These are phyloP conservation scores for Juncus effusus DNA, from an alignment of 176 grass and related monocot species.

Conservation along the genomic window DNA sequence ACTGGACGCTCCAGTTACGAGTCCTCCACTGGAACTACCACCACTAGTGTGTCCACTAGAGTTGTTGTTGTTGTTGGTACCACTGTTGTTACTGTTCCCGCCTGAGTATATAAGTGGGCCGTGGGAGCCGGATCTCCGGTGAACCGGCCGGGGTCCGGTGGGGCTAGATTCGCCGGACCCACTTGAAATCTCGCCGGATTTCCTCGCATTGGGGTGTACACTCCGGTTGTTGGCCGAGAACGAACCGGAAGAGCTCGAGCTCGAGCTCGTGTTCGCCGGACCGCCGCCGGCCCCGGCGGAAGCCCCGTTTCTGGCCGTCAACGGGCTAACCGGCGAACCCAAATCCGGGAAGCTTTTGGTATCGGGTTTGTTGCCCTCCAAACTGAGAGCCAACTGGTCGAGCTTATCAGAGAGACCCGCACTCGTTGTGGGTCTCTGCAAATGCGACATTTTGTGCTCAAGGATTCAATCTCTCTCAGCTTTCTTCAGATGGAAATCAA, in stretches of 20 bases:
- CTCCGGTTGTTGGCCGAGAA: slow-evolving; percentile 20
- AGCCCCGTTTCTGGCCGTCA: slow-evolving; percentile 30
- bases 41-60: not conserved
- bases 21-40: slow-evolving; percentile 33
- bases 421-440: slow-evolving; percentile 21
- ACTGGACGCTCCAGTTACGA: slow-evolving; percentile 44
- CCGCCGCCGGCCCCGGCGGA: slow-evolving; percentile 11
- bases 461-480: slow-evolving; percentile 6
- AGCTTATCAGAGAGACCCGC: slow-evolving; percentile 23
- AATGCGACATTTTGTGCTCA: slow-evolving; percentile 19
- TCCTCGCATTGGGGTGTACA: slow-evolving; percentile 33
- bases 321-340: slow-evolving; percentile 72
- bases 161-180: slow-evolving; percentile 31
- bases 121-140: slow-evolving; percentile 60
- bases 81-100: slow-evolving; percentile 20
- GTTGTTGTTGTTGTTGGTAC: slow-evolving; percentile 13
- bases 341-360: slow-evolving; percentile 67
- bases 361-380: slow-evolving; percentile 67
- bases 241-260: slow-evolving; percentile 38
- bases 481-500: slow-evolving; percentile 4
- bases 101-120: slow-evolving; percentile 73
- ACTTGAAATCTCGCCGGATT: slow-evolving; percentile 29
- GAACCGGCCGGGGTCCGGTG: slow-evolving; percentile 23
- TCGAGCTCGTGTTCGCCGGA: slow-evolving; percentile 31
- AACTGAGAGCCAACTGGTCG: slow-evolving; percentile 24